These are phyloP conservation scores for Phytopythium ostracodes DNA, from an alignment of 352 stramenopile genomes.

Conservation along the genomic window DNA sequence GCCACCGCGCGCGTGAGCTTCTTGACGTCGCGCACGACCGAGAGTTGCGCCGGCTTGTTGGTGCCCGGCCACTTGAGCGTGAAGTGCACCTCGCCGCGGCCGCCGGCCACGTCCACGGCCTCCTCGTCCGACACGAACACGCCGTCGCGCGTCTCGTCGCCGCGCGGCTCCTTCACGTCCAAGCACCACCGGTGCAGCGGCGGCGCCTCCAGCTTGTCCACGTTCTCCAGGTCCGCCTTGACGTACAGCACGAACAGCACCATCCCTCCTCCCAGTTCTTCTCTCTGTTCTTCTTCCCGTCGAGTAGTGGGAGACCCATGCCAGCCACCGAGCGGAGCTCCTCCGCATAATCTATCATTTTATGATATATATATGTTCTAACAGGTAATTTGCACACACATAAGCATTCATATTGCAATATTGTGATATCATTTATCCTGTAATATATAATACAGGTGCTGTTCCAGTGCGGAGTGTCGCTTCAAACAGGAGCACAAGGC, in stretches of 20 bases:
- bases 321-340: constrained; percentile 1
- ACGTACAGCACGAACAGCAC: constrained; percentile 86
- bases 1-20: constrained; percentile 68
- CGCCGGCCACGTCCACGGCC: constrained; percentile 62
- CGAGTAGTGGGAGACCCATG: background rate
- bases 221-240: constrained; percentile 86
- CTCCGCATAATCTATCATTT: background rate
- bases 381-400: too few species aligned
- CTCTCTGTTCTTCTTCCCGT: constrained; percentile 5
- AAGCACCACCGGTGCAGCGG: constrained; percentile 76
- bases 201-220: constrained; percentile 67
- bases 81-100: constrained; percentile 75
- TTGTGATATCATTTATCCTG: background rate
- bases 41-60: constrained; percentile 77
- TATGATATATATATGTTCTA: background rate
- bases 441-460: background rate
- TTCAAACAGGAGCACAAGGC: background rate
- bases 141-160: constrained; percentile 70
- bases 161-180: constrained; percentile 76
- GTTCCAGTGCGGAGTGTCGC: background rate
- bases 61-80: constrained; percentile 83
- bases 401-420: too few species aligned
- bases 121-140: constrained; percentile 85
- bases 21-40: constrained; percentile 83
- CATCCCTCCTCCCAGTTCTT: constrained; percentile 25